Base-by-base conservation (phyloP, 2,329 filamentous ascomycete species). In the Claviceps spartinae region DNA sequence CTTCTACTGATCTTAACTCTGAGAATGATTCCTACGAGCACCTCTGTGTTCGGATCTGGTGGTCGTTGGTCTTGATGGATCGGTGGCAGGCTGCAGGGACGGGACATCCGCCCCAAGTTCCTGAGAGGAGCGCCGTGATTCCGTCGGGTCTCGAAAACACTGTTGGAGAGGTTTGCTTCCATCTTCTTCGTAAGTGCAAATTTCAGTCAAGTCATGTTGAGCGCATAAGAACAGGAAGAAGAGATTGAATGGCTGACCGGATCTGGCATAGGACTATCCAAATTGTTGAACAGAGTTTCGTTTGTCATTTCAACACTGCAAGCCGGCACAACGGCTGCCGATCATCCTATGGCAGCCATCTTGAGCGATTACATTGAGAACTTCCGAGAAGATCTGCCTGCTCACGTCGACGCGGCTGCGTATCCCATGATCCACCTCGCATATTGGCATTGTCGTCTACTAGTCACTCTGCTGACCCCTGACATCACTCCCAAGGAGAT, bases 81-180 rank as follows among this genome's bases (percentile, higher is more conserved):
- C 77, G 83, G 16, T 88, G 83, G 82, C 80, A 86, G 61, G 81
- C 85, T 4, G 75, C 81, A n/a, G 81, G 79, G 22, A 83, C 77
- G 4, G 79, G 78, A 13, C 79, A 75, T 55, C 79, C 82, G 1
- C 57, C 79, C 13, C 72, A 82, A 53, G 79, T 88, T 53, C 78
- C 78, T 1, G 78, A 85, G 57, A 74, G 77, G 54, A 79, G 73
- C 50, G 74, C 82, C 6, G 75, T 84, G 14, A 67, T 84, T 24
- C 69, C 77, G 5, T 74, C 76, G 1, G 79, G 80, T 47, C 73
- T 88, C 53, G 74, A 77, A 54, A 65, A 68, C 16, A 63, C 84
- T 7, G 68, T 88, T 4, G 84, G 83, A 38, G 79, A 84, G 47
- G 71, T 72, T 20, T 76, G 78, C 22, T 88, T 79, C 63, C 76